Conservation (phyloP, 371 early-diverging fungal genomes). For the Syncephalis fuscata region DNA sequence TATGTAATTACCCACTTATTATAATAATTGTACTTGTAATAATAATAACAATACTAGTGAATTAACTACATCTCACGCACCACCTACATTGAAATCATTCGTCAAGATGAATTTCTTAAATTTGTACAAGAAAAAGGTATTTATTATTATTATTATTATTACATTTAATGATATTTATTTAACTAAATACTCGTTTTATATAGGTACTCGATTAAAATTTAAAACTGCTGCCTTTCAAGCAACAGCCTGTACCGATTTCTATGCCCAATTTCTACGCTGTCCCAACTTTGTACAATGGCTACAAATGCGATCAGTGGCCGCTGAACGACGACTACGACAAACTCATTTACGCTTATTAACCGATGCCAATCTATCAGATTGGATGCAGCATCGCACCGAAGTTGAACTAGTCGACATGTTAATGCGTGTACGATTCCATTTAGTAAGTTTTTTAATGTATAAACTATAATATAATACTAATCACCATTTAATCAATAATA, state of each 20-base stretch:
- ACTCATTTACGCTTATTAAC: constrained; percentile 33
- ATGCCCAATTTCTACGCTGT: constrained; percentile 74
- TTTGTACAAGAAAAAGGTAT: constrained; percentile 28
- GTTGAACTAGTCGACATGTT: constrained; percentile 45
- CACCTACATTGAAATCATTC: constrained; percentile 27
- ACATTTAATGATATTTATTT: neutral
- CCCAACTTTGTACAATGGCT: constrained; percentile 95
- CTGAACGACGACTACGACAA: constrained; percentile 48
- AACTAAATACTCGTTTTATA: too few species aligned
- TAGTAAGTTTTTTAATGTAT: constrained; percentile 12
- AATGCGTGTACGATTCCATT: constrained; percentile 33
- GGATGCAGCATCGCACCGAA: constrained; percentile 24
- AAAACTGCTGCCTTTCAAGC: neutral
- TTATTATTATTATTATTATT: neutral
- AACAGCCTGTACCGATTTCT: constrained; percentile 41
- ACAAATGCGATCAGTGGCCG: constrained; percentile 55
- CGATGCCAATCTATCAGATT: constrained; percentile 26
- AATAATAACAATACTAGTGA: too few species aligned
- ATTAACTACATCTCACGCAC: constrained; percentile 1
- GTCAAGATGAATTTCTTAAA: constrained; percentile 27
- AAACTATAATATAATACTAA: neutral
- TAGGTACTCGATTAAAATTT: constrained; percentile 24
- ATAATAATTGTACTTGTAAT: too few species aligned
- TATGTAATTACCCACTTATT: too few species aligned
- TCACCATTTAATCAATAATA: too few species aligned